A percentile compares a stretch with the other conserved stretches of the same genome.
Evolutionary conservation across 192 early-diverging fungal genomes (phyloP).

Genomic region (Coemansia sp.): DNA sequence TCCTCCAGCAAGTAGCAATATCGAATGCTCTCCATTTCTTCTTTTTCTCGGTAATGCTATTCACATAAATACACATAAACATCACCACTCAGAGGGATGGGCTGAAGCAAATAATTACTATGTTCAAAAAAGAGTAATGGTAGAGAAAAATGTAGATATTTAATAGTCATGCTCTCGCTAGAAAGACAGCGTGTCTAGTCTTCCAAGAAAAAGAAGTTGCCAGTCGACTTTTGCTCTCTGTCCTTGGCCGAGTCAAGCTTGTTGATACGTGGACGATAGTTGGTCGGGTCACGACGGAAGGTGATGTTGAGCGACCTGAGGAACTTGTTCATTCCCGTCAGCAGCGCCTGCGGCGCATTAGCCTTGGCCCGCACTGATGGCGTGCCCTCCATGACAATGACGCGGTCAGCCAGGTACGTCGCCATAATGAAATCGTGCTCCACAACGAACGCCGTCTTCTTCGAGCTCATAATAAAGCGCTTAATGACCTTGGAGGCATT

Average conservation of each 20-base stretch:
- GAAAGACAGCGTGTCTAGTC: slow-evolving; percentile 25
- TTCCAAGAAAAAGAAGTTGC: slow-evolving; percentile 68
- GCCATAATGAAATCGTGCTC: slow-evolving; percentile 99
- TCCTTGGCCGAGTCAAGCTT: slow-evolving; percentile 92
- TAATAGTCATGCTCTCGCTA: background rate
- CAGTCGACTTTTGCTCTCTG: slow-evolving; percentile 86
- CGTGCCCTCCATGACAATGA: slow-evolving; percentile 90
- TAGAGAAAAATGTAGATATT: background rate
- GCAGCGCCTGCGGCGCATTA: slow-evolving; percentile 80
- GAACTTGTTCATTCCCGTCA: slow-evolving; percentile 97
- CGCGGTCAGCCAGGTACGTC: slow-evolving; percentile 94
- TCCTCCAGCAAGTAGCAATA: background rate
- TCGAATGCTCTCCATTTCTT: background rate
- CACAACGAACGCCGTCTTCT: slow-evolving; percentile 97
- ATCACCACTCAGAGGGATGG: background rate
- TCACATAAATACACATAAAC: background rate
- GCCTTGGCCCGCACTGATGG: slow-evolving; percentile 85
- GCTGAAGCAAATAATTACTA: background rate
- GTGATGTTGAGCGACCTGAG: slow-evolving; percentile 89
- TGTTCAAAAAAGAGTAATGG: background rate
- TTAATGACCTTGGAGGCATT: slow-evolving; percentile 99
- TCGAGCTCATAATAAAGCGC: slow-evolving; percentile 91
- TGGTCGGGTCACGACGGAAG: slow-evolving; percentile 96
- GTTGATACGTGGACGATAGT: slow-evolving; percentile 98
- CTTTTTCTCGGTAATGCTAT: background rate